Evolutionary conservation across 495 filamentous ascomycete species (phyloP).

Genomic region (Apiosordaria backusii): DNA sequence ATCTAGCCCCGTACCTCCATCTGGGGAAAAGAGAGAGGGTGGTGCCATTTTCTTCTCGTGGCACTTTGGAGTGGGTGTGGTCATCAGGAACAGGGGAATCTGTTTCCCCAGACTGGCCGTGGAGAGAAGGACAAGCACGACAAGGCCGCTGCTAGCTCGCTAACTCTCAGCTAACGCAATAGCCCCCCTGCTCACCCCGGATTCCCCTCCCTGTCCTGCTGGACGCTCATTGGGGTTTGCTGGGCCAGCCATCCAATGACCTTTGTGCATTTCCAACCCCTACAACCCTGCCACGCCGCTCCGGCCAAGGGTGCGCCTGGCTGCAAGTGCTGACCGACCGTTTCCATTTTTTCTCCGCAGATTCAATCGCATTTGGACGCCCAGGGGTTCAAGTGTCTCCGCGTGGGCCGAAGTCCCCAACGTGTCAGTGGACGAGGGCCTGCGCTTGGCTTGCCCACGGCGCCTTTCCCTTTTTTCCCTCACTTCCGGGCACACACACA

Average conservation of each 20-base stretch:
- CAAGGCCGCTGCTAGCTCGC: neutral
- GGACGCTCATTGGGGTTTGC: conserved; percentile 8
- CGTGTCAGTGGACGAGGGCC: neutral
- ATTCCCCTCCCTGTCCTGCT: conserved; percentile 15
- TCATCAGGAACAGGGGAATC: conserved; percentile 4
- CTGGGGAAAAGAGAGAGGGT: neutral
- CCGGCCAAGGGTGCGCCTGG: conserved; percentile 7
- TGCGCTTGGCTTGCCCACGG: conserved; percentile 12
- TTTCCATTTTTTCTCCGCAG: conserved; percentile 26
- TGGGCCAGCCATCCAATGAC: conserved; percentile 13
- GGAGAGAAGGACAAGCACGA: neutral
- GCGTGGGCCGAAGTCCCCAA: conserved; percentile 10
- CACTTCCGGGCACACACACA: conserved; percentile 8
- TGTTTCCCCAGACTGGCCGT: neutral
- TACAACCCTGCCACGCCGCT: conserved; percentile 6
- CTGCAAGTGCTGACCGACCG: conserved; percentile 20
- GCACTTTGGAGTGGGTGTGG: neutral
- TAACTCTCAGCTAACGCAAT: conserved; percentile 3
- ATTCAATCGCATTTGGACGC: conserved; percentile 5
- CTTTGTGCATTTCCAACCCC: neutral
- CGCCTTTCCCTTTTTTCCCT: conserved; percentile 20
- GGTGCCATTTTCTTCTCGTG: neutral
- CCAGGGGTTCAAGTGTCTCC: conserved; percentile 5
- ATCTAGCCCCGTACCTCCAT: neutral
- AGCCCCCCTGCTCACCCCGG: conserved; percentile 30